Evolutionary conservation across 148 eudicot species (phyloP).

Genomic region (Vaccinium vitisidaea): DNA sequence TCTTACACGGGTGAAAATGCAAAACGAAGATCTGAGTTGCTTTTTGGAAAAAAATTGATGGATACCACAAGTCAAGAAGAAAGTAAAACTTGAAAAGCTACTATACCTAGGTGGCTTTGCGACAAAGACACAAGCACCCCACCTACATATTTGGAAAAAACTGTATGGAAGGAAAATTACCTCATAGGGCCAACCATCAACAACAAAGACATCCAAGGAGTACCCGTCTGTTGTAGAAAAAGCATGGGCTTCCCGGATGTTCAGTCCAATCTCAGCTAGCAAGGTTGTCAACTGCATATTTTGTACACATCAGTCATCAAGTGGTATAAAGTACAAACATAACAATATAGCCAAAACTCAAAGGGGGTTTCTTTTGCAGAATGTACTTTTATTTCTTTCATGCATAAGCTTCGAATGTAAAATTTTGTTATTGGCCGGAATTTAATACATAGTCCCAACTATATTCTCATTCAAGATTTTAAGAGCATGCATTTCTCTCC

Average conservation of each 20-base stretch:
- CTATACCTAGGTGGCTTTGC: not conserved
- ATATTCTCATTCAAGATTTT: not conserved
- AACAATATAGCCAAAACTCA: not conserved
- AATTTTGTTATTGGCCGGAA: not conserved
- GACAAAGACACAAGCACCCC: not conserved
- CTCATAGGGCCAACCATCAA: slow-evolving; percentile 90
- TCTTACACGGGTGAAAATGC: not conserved
- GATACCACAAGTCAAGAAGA: not conserved
- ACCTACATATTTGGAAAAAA: slow-evolving; percentile 11
- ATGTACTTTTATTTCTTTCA: not conserved
- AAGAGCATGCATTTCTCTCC: not conserved
- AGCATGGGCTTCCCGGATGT: slow-evolving; percentile 87
- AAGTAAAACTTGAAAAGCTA: not conserved
- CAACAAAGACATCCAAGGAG: slow-evolving; percentile 83
- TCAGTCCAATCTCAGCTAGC: slow-evolving; percentile 70
- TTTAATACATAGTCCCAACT: not conserved
- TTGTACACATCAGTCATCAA: slow-evolving; percentile 16
- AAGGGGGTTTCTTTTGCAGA: not conserved
- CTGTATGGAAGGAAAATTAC: slow-evolving; percentile 28
- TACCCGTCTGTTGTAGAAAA: slow-evolving; percentile 78
- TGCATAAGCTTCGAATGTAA: not conserved
- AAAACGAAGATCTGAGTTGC: not conserved
- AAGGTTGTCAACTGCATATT: slow-evolving; percentile 67
- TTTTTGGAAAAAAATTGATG: not conserved
- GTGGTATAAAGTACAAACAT: slow-evolving; percentile 1